Conservation (phyloP, 2,329 filamentous ascomycete genomes). For the Neodidymelliopsis sp. region DNA sequence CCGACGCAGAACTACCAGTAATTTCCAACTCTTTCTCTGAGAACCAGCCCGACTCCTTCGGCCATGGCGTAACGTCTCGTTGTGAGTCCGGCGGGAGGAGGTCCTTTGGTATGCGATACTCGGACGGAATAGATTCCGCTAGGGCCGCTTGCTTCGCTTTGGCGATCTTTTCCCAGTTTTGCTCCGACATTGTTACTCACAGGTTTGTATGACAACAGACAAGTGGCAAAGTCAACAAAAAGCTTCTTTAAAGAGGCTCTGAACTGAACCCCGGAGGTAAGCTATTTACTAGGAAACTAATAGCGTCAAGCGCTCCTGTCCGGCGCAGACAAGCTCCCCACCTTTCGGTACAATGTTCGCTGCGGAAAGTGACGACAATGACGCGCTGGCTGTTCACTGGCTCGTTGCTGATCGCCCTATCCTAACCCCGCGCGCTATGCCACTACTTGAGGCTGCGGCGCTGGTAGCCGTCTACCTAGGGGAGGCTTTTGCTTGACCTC, state of each 20-base stretch:
- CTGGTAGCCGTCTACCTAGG: neutral
- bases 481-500: neutral
- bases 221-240: neutral
- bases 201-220: slow-evolving; percentile 2
- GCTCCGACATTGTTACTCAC: slow-evolving; percentile 24
- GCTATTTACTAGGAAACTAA: slow-evolving; percentile 8
- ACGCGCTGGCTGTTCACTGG: slow-evolving; percentile 14
- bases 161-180: slow-evolving; percentile 55
- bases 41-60: slow-evolving; percentile 66
- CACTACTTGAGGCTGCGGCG: neutral
- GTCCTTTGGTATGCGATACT: slow-evolving; percentile 64
- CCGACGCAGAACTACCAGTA: slow-evolving; percentile 52
- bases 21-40: slow-evolving; percentile 60
- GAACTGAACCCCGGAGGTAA: slow-evolving; percentile 14
- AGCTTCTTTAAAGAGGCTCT: slow-evolving; percentile 6
- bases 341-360: slow-evolving; percentile 26
- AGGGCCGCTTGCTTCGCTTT: slow-evolving; percentile 54
- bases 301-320: slow-evolving; percentile 15
- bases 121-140: slow-evolving; percentile 61
- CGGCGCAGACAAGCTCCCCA: slow-evolving; percentile 27
- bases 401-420: slow-evolving; percentile 15
- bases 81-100: slow-evolving; percentile 63
- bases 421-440: slow-evolving; percentile 23
- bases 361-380: slow-evolving; percentile 21
- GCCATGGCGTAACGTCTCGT: slow-evolving; percentile 65